A percentile compares a stretch with the other conserved stretches of the same genome.
phyloP scores from a whole-genome alignment of 768 basidiomycete genomes.

The Suillus cothurnatus region DNA sequence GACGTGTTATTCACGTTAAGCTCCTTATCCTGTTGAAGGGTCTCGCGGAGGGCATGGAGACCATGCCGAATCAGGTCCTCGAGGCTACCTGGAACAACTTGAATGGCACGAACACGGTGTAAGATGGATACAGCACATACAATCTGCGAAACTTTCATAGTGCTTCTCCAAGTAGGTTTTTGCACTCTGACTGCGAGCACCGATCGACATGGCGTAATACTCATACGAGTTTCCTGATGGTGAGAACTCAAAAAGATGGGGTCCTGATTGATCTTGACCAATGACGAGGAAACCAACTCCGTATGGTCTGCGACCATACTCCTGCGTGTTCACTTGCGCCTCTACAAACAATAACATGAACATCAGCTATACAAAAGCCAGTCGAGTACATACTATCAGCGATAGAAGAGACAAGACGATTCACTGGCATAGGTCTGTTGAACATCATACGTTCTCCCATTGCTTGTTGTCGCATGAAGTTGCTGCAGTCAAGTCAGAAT shows the following conservation, averaged over 20 bases:
- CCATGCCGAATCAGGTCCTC: slow-evolving; percentile 93
- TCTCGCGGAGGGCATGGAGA: slow-evolving; percentile 92
- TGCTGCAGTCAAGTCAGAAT: slow-evolving; percentile 51
- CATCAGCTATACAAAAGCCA: background rate
- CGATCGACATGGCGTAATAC: slow-evolving; percentile 98
- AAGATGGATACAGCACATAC: slow-evolving; percentile 48
- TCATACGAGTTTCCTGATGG: slow-evolving; percentile 97
- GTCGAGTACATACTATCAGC: slow-evolving; percentile 78
- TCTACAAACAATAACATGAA: slow-evolving; percentile 48
- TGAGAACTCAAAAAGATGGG: slow-evolving; percentile 98
- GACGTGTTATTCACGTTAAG: slow-evolving; percentile 93
- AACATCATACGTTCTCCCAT: slow-evolving; percentile 95
- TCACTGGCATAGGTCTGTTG: slow-evolving; percentile 93
- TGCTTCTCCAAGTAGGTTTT: slow-evolving; percentile 98
- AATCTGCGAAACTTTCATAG: slow-evolving; percentile 82
- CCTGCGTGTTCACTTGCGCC: slow-evolving; percentile 98
- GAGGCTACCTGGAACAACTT: slow-evolving; percentile 58
- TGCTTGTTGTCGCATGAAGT: slow-evolving; percentile 99
- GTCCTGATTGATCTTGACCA: slow-evolving; percentile 94
- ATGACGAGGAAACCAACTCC: slow-evolving; percentile 99
- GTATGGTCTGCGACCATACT: slow-evolving; percentile 96
- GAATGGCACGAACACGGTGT: background rate
- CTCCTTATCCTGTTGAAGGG: slow-evolving; percentile 98
- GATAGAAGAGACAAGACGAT: slow-evolving; percentile 88
- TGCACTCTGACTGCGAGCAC: slow-evolving; percentile 95